Evolutionary conservation across 208 protist genomes (phyloP), one percentile per base, ranked within the genome.

Genomic region (Phytomonas francai): DNA sequence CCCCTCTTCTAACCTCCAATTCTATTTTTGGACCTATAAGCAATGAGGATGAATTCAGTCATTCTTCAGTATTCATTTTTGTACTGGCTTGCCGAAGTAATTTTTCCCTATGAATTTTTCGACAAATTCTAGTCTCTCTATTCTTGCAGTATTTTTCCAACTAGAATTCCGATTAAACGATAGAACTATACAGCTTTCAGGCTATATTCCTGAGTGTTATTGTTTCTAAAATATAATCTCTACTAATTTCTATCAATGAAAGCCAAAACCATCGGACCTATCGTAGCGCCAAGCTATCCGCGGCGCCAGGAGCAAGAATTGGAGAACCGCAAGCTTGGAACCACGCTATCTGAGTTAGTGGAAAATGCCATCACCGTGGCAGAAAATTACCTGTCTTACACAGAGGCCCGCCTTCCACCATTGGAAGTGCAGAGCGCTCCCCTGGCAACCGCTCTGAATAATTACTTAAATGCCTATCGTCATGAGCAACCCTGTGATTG

Each of bases 311-410:
- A 59, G 22, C 88, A 93, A 75, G 83, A 90, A 31, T 69, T 76
- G 29, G 83, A 89, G 69, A 93, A 93, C 68, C 78, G 77, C 59
- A 80, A 79, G 42, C 71, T 76, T 29, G 29, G 81, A 33, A 79
- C 76, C 34, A 81, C 81, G 16, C 54, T 91, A 11, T 51, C 70
- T 34, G 82, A 91, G 19, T 56, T 89, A 34, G 65, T 81, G 8
- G 85, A 91, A 66, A 88, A 74, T 63, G 84, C 85, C 63, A 79
- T 89, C 64, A 65, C 79, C 39, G 74, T 89, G 14, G 81, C 83
- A 1, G 85, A 93, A 68, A 93, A 85, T 77, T 91, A 84, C 65
- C 60, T 81, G 0, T 45, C 68, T 70, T 93, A 91, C 75, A 76
- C 83, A 3, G 81, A 89, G 14, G 83, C 81, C 51, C 85, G 88